phyloP scores from a whole-genome alignment of 768 basidiomycete genomes.

The Termitomyces sp. region DNA sequence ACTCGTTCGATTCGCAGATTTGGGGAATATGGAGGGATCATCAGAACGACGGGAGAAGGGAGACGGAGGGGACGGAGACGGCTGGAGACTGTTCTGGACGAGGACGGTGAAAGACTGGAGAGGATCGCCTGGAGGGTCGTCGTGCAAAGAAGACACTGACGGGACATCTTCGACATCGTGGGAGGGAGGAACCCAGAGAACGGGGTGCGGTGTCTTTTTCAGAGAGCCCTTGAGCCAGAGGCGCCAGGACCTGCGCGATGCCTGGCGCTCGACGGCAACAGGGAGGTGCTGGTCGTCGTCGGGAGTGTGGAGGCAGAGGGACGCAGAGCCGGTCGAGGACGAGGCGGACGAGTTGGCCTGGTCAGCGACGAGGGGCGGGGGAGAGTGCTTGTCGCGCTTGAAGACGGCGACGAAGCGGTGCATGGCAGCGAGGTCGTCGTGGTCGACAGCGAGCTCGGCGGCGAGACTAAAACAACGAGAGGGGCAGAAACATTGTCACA shows the following conservation, averaged over 20 bases:
- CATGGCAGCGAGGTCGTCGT: constrained; percentile 31
- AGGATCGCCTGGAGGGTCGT: constrained; percentile 1
- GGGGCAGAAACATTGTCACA: constrained; percentile 8
- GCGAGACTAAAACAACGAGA: constrained; percentile 8
- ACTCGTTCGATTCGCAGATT: constrained; percentile 42
- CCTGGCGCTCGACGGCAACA: constrained; percentile 20
- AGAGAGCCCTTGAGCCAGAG: constrained; percentile 37
- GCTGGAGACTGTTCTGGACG: constrained; percentile 41
- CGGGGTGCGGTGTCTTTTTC: constrained; percentile 12
- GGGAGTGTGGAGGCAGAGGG: constrained; percentile 50
- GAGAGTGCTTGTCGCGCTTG: constrained; percentile 35
- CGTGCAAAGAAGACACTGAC: constrained; percentile 10
- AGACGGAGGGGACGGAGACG: constrained; percentile 33
- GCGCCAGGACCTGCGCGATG: constrained; percentile 47
- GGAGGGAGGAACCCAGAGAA: constrained; percentile 22
- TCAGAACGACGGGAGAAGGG: constrained; percentile 41
- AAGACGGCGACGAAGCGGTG: constrained; percentile 63
- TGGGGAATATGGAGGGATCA: constrained; percentile 39
- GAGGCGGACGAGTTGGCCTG: constrained; percentile 47
- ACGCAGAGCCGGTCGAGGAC: constrained; percentile 58
- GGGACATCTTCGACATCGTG: constrained; percentile 11
- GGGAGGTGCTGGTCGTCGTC: constrained; percentile 42
- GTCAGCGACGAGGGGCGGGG: constrained; percentile 19
- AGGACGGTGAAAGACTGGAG: constrained; percentile 25
- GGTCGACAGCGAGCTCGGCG: constrained; percentile 2